phyloP scores from a whole-genome alignment of 257 asterid genomes.

The Prunella vulgaris region DNA sequence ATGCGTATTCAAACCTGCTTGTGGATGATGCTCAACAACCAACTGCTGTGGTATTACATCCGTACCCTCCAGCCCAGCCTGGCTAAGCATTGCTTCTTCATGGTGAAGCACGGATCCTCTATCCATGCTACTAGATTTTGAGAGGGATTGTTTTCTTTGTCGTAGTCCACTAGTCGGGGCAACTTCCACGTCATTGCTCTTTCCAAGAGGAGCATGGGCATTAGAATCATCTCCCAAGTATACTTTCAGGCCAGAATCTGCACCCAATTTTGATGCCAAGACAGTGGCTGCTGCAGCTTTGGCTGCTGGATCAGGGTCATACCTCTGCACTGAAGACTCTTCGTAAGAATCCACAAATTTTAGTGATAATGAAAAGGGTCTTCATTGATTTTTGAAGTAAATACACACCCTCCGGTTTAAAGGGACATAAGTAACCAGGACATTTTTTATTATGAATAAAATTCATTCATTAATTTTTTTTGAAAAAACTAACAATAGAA shows the following conservation, averaged over 20 bases:
- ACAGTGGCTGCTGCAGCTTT: constrained; percentile 80
- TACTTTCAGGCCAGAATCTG: constrained; percentile 70
- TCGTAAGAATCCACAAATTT: constrained; percentile 21
- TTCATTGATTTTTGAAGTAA: neutral
- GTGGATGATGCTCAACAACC: constrained; percentile 66
- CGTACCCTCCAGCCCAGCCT: constrained; percentile 29
- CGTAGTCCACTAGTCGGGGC: constrained; percentile 50
- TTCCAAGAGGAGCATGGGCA: constrained; percentile 35
- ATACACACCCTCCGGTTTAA: neutral
- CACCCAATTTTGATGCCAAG: constrained; percentile 76
- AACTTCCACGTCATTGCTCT: constrained; percentile 54
- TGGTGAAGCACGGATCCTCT: constrained; percentile 25
- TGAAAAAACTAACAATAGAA: too few relatives aligned
- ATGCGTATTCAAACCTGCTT: constrained; percentile 33
- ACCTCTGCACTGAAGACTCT: constrained; percentile 57
- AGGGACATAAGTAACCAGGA: neutral
- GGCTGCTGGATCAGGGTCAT: constrained; percentile 85
- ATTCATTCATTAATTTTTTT: too few relatives aligned
- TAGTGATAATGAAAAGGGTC: neutral
- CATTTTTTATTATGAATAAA: neutral
- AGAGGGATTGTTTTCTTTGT: constrained; percentile 42
- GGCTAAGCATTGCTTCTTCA: constrained; percentile 41
- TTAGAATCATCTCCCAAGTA: constrained; percentile 48
- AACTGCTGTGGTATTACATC: constrained; percentile 35
- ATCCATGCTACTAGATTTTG: constrained; percentile 30